These are phyloP conservation scores for Fusarium chlamydosporum DNA, from an alignment of 2,329 filamentous ascomycete genomes.

Conservation along the genomic window DNA sequence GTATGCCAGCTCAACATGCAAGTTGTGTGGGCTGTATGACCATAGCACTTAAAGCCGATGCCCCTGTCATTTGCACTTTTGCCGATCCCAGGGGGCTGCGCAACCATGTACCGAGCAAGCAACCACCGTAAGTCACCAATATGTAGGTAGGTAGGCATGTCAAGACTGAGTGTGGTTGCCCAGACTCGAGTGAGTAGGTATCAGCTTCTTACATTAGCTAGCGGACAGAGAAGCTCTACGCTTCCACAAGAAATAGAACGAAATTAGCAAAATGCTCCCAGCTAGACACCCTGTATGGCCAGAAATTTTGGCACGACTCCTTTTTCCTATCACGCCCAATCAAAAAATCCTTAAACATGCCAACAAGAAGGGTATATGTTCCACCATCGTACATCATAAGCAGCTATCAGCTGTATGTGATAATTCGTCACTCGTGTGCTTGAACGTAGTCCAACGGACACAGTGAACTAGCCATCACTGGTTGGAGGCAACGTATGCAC, in stretches of 20 bases:
- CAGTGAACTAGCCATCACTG: slow-evolving; percentile 10
- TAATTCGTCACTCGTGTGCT: not conserved
- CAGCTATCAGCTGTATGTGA: not conserved
- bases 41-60: slow-evolving; percentile 7
- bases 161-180: not conserved
- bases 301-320: not conserved
- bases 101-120: not conserved
- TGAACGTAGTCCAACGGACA: not conserved
- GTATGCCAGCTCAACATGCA: slow-evolving; percentile 1
- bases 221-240: not conserved
- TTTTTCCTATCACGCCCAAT: not conserved
- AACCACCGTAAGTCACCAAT: not conserved
- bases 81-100: slow-evolving; percentile 9
- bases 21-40: slow-evolving; percentile 2
- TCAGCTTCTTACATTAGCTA: too few species aligned
- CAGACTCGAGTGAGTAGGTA: too few species aligned
- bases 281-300: not conserved
- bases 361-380: slow-evolving; percentile 3
- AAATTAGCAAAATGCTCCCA: not conserved
- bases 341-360: not conserved
- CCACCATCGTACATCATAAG: not conserved
- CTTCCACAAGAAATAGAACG: not conserved
- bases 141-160: too few species aligned
- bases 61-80: slow-evolving; percentile 9
- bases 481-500: slow-evolving; percentile 2